Conservation (phyloP, 1,139 yeast species). For the Pichia sp. region DNA sequence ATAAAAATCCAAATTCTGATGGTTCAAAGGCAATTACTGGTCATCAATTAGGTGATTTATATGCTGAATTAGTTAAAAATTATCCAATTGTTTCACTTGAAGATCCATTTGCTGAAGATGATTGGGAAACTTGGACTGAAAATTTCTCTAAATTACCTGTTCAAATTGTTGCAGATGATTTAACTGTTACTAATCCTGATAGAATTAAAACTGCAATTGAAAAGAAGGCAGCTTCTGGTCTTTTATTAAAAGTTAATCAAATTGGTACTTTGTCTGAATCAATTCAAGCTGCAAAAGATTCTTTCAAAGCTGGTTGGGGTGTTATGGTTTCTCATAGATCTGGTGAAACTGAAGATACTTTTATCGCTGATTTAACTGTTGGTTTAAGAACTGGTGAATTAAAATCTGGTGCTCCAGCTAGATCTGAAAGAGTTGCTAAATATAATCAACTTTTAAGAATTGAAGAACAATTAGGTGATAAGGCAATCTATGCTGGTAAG, state of each 20-base stretch:
- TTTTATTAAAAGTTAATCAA: slow-evolving; percentile 93
- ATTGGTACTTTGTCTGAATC: slow-evolving; percentile 90
- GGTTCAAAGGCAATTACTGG: slow-evolving; percentile 83
- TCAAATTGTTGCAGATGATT: slow-evolving; percentile 94
- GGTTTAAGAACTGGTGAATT: slow-evolving; percentile 97
- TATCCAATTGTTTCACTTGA: slow-evolving; percentile 97
- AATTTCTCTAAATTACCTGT: slow-evolving; percentile 65
- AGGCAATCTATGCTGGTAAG: slow-evolving; percentile 90
- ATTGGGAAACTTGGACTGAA: slow-evolving; percentile 95
- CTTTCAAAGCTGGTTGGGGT: slow-evolving; percentile 93
- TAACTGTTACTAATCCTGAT: slow-evolving; percentile 93
- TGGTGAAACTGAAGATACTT: slow-evolving; percentile 98
- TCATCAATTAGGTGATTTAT: slow-evolving; percentile 74
- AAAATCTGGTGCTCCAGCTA: slow-evolving; percentile 99
- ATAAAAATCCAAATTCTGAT: slow-evolving; percentile 92
- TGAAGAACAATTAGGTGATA: slow-evolving; percentile 94
- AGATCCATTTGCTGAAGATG: slow-evolving; percentile 98
- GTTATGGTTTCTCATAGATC: slow-evolving; percentile 98
- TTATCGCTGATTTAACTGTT: slow-evolving; percentile 93
- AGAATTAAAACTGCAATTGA: slow-evolving; percentile 93
- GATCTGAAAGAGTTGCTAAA: slow-evolving; percentile 98
- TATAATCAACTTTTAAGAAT: slow-evolving; percentile 94
- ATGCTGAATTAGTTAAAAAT: slow-evolving; percentile 67
- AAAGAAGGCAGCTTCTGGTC: slow-evolving; percentile 87
- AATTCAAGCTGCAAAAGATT: slow-evolving; percentile 85